Evolutionary conservation across 257 asterid genomes (phyloP).

Genomic region (Gentiana straminea): DNA sequence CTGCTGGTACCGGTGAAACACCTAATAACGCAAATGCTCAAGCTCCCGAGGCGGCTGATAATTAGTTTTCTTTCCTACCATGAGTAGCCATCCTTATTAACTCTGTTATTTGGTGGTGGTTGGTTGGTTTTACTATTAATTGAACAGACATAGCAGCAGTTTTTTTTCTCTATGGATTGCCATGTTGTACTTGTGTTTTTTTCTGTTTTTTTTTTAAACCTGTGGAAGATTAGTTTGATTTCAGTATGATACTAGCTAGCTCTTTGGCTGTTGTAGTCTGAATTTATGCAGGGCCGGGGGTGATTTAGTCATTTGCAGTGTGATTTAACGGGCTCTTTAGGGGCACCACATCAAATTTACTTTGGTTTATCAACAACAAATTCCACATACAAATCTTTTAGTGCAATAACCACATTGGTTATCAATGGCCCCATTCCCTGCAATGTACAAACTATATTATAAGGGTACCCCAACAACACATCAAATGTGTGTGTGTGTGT

Average conservation of each 20-base stretch:
- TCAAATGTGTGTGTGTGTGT: no score
- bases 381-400: slow-evolving; percentile 71
- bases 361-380: slow-evolving; percentile 42
- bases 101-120: neutral
- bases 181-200: no score
- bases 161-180: no score
- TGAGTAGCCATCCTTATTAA: neutral
- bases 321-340: no score
- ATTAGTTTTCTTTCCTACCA: slow-evolving; percentile 6
- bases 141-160: neutral
- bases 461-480: no score
- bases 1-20: slow-evolving; percentile 36
- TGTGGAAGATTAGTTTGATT: no score
- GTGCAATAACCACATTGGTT: slow-evolving; percentile 78
- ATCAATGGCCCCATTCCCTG: slow-evolving; percentile 98
- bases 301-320: no score
- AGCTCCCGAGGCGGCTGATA: slow-evolving; percentile 33
- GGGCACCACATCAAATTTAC: no score
- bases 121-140: neutral
- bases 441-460: slow-evolving; percentile 8
- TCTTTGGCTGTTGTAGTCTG: no score
- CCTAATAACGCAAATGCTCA: slow-evolving; percentile 32
- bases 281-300: no score
- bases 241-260: no score
- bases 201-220: no score